phyloP scores from a whole-genome alignment of 2,329 filamentous ascomycete species.

The Malbranchea zuffiana region DNA sequence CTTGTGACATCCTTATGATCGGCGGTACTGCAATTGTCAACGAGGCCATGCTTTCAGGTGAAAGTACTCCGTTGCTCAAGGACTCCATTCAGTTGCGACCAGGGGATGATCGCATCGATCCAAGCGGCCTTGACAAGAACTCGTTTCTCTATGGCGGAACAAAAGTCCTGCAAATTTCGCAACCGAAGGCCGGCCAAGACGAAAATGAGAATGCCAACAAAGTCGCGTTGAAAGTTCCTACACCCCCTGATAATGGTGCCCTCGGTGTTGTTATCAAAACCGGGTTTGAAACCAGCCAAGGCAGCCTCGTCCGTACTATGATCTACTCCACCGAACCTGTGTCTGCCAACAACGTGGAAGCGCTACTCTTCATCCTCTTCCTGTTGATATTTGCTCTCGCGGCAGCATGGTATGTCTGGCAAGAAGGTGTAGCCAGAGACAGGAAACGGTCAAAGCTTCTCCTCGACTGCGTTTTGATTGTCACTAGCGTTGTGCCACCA shows the following conservation, averaged over 20 bases:
- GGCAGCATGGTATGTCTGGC: constrained; percentile 98
- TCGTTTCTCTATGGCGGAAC: constrained; percentile 94
- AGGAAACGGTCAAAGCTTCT: constrained; percentile 95
- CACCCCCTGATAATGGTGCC: constrained; percentile 86
- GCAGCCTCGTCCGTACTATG: constrained; percentile 95
- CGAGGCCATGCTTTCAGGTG: constrained; percentile 97
- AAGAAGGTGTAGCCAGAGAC: constrained; percentile 86
- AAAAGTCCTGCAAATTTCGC: constrained; percentile 90
- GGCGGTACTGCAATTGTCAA: constrained; percentile 97
- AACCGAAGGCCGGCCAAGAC: constrained; percentile 62
- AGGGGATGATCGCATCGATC: constrained; percentile 65
- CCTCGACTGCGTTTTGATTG: constrained; percentile 91
- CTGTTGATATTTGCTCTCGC: constrained; percentile 91
- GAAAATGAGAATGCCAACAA: constrained; percentile 50
- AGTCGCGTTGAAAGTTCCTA: constrained; percentile 53
- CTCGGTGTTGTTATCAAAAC: constrained; percentile 94
- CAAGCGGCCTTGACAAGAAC: constrained; percentile 91
- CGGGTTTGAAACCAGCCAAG: constrained; percentile 96
- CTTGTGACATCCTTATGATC: constrained; percentile 91
- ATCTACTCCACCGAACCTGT: constrained; percentile 98
- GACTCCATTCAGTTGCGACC: constrained; percentile 89
- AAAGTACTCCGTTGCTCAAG: constrained; percentile 93
- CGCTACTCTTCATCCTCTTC: constrained; percentile 95
- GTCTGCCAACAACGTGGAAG: constrained; percentile 95
- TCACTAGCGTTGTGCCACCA: constrained; percentile 96